These are phyloP conservation scores for Citrus hindsii DNA, from an alignment of 345 rosid species.

Conservation along the genomic window DNA sequence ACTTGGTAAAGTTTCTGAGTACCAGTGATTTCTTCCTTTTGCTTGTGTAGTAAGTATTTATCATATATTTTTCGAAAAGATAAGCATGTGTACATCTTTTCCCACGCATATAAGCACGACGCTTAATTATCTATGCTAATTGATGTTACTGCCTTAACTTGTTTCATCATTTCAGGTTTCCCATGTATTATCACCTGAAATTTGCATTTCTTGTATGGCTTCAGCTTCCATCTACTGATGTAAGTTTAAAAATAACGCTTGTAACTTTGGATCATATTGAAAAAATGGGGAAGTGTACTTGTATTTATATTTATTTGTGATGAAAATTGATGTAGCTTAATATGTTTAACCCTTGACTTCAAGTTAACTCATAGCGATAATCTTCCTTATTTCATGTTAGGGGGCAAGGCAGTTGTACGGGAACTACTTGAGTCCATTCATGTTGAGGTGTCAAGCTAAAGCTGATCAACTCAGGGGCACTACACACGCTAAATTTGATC, in stretches of 20 bases:
- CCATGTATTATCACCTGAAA: conserved; percentile 64
- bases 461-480: conserved; percentile 42
- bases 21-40: not conserved
- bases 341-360: not conserved
- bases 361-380: not conserved
- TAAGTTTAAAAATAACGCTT: conserved; percentile 17
- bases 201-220: conserved; percentile 77
- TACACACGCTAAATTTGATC: conserved; percentile 40
- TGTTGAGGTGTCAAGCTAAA: conserved; percentile 53
- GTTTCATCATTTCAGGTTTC: conserved; percentile 11
- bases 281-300: not conserved
- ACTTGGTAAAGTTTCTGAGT: conserved; percentile 33
- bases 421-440: conserved; percentile 59
- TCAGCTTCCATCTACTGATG: conserved; percentile 44
- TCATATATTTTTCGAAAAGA: too few species aligned
- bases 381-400: conserved; percentile 21
- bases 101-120: not conserved
- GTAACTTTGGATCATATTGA: not conserved
- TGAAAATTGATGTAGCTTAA: not conserved
- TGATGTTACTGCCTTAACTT: not conserved
- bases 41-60: not conserved
- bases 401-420: conserved; percentile 55
- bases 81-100: not conserved
- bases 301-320: not conserved
- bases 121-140: not conserved